A percentile compares a stretch with the other conserved stretches of the same genome.
These are phyloP conservation scores for Penicillium rolfsii DNA, from an alignment of 2,329 filamentous ascomycete species.

Conservation along the genomic window DNA sequence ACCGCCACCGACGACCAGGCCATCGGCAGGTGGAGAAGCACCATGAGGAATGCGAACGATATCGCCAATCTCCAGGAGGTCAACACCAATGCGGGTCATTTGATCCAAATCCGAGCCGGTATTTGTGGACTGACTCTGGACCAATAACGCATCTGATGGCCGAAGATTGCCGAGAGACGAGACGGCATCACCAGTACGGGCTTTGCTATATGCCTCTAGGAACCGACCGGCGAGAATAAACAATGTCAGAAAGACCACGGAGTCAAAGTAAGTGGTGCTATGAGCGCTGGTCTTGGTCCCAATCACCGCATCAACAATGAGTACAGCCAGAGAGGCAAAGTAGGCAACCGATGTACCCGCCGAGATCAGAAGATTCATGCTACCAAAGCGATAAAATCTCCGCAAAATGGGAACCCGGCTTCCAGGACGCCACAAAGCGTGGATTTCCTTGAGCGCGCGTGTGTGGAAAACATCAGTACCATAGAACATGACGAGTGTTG, in stretches of 20 bases:
- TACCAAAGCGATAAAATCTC: conserved; percentile 89
- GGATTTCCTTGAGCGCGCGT: conserved; percentile 76
- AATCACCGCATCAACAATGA: conserved; percentile 62
- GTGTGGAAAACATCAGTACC: conserved; percentile 83
- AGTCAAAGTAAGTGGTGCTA: conserved; percentile 79
- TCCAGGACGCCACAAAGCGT: conserved; percentile 73
- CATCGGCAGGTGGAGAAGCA: conserved; percentile 82
- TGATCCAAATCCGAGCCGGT: conserved; percentile 15
- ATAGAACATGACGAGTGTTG: conserved; percentile 85
- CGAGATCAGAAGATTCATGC: conserved; percentile 94
- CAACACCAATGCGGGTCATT: conserved; percentile 58
- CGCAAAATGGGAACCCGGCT: conserved; percentile 73
- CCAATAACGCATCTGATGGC: conserved; percentile 73
- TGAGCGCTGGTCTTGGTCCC: conserved; percentile 50
- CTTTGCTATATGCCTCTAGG: conserved; percentile 84
- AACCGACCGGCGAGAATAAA: conserved; percentile 71
- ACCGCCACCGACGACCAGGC: conserved; percentile 59
- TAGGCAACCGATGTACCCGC: conserved; percentile 88
- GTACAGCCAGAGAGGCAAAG: conserved; percentile 75
- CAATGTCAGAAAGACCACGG: conserved; percentile 86
- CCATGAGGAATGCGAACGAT: conserved; percentile 76
- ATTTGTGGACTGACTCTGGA: conserved; percentile 41
- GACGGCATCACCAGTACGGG: conserved; percentile 84
- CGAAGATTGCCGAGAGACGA: conserved; percentile 76
- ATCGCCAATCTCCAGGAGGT: conserved; percentile 75